These are phyloP conservation scores for Boletus albobrunnescens DNA, from an alignment of 1,284 basidiomycete species.

Conservation along the genomic window DNA sequence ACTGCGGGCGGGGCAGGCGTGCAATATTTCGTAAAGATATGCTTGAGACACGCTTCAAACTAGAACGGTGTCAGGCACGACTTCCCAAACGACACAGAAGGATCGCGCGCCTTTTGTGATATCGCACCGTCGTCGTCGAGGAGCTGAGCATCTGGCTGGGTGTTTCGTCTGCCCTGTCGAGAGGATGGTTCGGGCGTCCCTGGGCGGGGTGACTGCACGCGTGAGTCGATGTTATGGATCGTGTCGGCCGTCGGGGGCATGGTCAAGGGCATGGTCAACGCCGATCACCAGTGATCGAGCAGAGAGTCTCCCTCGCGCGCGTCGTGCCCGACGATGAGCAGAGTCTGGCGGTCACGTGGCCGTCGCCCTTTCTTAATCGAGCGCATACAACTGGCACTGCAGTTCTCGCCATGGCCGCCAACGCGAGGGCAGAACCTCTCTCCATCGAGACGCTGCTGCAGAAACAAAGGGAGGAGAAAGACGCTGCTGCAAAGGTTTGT, in stretches of 20 bases:
- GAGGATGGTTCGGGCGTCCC: conserved; percentile 61
- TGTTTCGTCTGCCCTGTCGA: conserved; percentile 54
- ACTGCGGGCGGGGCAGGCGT: conserved; percentile 39
- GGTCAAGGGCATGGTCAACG: conserved; percentile 14
- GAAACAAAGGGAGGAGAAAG: conserved; percentile 83
- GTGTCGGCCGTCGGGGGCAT: conserved; percentile 23
- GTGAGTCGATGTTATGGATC: conserved; percentile 18
- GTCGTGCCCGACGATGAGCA: conserved; percentile 25
- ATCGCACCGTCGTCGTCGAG: conserved; percentile 64
- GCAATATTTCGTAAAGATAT: conserved; percentile 74
- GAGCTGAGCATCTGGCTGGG: conserved; percentile 38
- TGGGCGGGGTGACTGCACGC: conserved; percentile 48
- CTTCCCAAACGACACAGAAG: not conserved
- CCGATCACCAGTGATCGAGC: conserved; percentile 22
- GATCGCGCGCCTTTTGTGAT: conserved; percentile 50
- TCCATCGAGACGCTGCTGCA: conserved; percentile 83
- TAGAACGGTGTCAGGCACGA: conserved; percentile 23
- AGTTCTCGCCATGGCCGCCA: conserved; percentile 30
- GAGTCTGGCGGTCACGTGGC: conserved; percentile 23
- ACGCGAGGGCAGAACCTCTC: conserved; percentile 52
- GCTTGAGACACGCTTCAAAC: conserved; percentile 61
- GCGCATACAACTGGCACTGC: not conserved
- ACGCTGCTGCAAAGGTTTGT: conserved; percentile 79
- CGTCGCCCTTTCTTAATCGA: conserved; percentile 15
- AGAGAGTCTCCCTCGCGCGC: conserved; percentile 14